Percentiles rank a stretch among this genome's conserved stretches.
These are phyloP conservation scores for Cryptosporidium muris DNA, from an alignment of 169 alveolate genomes.

Conservation along the genomic window DNA sequence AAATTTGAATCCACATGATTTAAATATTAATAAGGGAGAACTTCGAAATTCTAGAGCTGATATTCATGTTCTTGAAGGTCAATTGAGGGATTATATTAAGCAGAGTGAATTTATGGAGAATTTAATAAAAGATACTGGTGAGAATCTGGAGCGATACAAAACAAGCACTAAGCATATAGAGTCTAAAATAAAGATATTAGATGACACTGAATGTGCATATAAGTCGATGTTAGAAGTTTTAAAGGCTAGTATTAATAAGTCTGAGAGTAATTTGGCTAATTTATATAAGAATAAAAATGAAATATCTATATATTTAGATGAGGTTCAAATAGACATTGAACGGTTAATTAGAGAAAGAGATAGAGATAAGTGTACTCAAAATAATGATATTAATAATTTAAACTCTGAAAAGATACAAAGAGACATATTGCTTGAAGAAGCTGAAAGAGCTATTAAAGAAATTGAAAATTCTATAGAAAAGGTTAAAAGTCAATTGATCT, in stretches of 20 bases:
- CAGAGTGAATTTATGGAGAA: neutral
- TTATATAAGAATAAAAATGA: slow-evolving; percentile 15
- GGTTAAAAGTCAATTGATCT: too few relatives aligned
- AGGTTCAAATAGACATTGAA: slow-evolving; percentile 13
- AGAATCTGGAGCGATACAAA: neutral
- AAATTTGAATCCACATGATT: too few relatives aligned
- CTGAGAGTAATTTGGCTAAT: neutral
- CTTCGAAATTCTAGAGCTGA: too few relatives aligned
- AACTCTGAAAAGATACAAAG: slow-evolving; percentile 1
- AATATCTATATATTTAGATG: slow-evolving; percentile 16
- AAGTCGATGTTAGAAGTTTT: neutral
- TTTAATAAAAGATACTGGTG: neutral
- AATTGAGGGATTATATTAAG: too few relatives aligned
- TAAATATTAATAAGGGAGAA: too few relatives aligned
- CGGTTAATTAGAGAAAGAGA: slow-evolving; percentile 6
- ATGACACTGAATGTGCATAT: neutral
- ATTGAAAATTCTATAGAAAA: too few relatives aligned
- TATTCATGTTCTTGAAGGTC: too few relatives aligned
- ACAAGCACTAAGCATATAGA: too few relatives aligned
- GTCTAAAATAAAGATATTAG: neutral
- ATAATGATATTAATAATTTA: neutral
- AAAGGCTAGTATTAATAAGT: neutral
- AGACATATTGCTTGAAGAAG: slow-evolving; percentile 12
- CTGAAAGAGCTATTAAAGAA: neutral
- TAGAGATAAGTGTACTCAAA: neutral